phyloP scores from a whole-genome alignment of 495 filamentous ascomycete species.

The Neurospora sp. region DNA sequence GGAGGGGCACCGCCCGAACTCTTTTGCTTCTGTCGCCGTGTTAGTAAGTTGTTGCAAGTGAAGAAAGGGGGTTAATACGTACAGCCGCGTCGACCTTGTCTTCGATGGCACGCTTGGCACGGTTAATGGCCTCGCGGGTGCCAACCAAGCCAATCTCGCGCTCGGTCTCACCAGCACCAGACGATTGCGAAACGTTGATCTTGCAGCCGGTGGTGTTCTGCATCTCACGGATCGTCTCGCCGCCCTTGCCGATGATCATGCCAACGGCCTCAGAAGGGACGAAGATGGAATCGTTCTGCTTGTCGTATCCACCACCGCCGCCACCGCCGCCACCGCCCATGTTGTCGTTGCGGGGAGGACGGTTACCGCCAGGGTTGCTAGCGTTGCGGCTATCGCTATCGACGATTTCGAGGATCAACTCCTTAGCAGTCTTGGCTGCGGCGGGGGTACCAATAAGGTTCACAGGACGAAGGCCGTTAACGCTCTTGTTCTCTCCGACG shows the following conservation, averaged over 20 bases:
- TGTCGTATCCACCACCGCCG: constrained; percentile 40
- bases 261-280: constrained; percentile 80
- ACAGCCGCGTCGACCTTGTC: constrained; percentile 83
- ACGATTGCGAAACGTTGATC: constrained; percentile 74
- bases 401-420: constrained; percentile 77
- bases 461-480: constrained; percentile 73
- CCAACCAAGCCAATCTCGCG: constrained; percentile 75
- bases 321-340: constrained; percentile 26
- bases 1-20: constrained; percentile 36
- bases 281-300: constrained; percentile 66
- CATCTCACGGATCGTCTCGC: constrained; percentile 82
- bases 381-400: constrained; percentile 67
- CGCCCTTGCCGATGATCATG: constrained; percentile 85
- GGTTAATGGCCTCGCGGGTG: constrained; percentile 56
- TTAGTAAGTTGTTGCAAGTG: constrained; percentile 14
- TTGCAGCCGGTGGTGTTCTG: constrained; percentile 73
- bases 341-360: constrained; percentile 3
- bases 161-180: constrained; percentile 56
- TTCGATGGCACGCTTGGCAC: constrained; percentile 66
- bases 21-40: constrained; percentile 37
- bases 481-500: constrained; percentile 73
- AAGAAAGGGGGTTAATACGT: constrained; percentile 21
- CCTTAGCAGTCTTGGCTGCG: constrained; percentile 59
- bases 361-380: constrained; percentile 11
- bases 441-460: constrained; percentile 67